Percentiles rank a stretch among this genome's conserved stretches.
phyloP scores from a whole-genome alignment of 768 basidiomycete species.

The Asterophora parasitica region DNA sequence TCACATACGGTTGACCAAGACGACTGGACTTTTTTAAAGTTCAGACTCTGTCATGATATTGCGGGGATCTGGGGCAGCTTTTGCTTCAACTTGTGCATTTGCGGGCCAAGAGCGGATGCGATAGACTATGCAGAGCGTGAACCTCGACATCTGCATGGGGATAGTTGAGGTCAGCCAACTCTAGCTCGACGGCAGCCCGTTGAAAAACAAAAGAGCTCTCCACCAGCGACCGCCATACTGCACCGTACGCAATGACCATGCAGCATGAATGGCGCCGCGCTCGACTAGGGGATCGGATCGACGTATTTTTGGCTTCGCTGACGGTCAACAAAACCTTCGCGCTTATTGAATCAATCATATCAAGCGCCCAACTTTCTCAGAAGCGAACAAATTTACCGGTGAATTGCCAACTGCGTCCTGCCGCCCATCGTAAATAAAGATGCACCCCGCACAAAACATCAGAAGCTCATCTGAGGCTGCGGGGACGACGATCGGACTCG shows the following conservation, averaged over 20 bases:
- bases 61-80: constrained; percentile 11
- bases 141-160: neutral
- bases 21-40: constrained; percentile 4
- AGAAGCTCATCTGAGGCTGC: neutral
- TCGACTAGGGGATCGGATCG: neutral
- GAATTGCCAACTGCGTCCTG: neutral
- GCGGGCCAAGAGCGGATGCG: neutral
- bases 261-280: too few relatives aligned
- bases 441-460: neutral
- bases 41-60: constrained; percentile 9
- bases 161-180: neutral
- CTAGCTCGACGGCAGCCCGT: neutral
- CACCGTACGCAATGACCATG: neutral
- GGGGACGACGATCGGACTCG: constrained; percentile 16
- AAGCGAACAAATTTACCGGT: neutral
- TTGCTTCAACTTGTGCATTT: neutral
- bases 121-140: neutral
- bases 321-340: neutral
- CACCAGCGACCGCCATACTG: too few relatives aligned
- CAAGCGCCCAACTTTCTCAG: neutral
- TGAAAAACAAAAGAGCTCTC: neutral
- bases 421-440: neutral
- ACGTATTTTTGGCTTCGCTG: neutral
- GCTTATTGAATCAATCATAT: neutral
- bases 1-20: too few relatives aligned